Evolutionary conservation across 306 rosid species (phyloP), one percentile per base, ranked within the genome.

Genomic region (Begonia fuchsioides): DNA sequence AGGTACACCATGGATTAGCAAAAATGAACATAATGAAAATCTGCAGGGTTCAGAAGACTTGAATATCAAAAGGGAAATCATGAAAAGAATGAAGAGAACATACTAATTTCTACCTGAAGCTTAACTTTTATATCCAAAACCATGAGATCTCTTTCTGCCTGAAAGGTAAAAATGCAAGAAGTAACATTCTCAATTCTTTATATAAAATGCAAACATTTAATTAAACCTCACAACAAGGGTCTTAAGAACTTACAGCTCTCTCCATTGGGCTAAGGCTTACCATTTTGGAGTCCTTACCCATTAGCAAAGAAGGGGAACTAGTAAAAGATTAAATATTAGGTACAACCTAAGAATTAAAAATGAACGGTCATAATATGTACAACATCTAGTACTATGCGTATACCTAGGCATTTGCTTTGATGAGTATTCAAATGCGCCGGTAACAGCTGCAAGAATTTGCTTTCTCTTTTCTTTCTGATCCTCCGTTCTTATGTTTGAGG

Each of bases 131-230:
- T 90, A 69, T 90, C 98, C 78, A 90, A 74, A 58, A 90, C 98
- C 95, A 90, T 90, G 66, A 72, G 83, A 10, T 81, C 98, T 71
- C 98, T 81, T 75, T 90, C 98, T 3, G 94, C 98, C 98, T 90
- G 85, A 60, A 72, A 39, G 58, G 65, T 4, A 49, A 69, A 11
- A 56, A 19, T 18, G 51, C 54, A 58, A 58, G 55, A 48, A 26
- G 50, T 52, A 56, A 3, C 51, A 43, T 13, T 41, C 43, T 41
- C 58, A 54, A 51, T 13, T 51, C 54, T 64, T 41, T 17, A 16
- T 9, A n/a, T 19, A 40, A 40, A 50, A 13, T 26, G 35, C 35
- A 26, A 26, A 26, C 35, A 26, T 26, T 5, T 26, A 26, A 26
- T 4, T 26, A 26, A 26, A 26, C 35, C 35, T 26, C 35, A 26